These are phyloP conservation scores for Aureobasidium sp. DNA, from an alignment of 2,329 filamentous ascomycete genomes.

Conservation along the genomic window DNA sequence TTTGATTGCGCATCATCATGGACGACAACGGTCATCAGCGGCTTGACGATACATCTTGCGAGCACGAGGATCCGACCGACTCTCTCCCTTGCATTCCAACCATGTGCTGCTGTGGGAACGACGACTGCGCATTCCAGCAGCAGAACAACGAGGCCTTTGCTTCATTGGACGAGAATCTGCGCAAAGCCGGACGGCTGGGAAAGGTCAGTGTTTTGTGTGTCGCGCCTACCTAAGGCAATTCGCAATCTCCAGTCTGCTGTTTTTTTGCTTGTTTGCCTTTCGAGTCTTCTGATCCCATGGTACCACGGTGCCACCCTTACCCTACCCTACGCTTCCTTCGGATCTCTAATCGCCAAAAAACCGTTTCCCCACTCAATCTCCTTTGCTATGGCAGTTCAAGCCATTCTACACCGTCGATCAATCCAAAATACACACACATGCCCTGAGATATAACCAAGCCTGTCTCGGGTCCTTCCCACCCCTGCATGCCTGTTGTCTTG, in stretches of 20 bases:
- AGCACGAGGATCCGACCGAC: not conserved
- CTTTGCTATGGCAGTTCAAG: slow-evolving; percentile 16
- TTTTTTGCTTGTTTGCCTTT: not conserved
- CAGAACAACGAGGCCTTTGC: slow-evolving; percentile 74
- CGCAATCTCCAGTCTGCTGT: slow-evolving; percentile 4
- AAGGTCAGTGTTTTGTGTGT: slow-evolving; percentile 61
- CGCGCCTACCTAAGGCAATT: not conserved
- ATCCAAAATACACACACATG: slow-evolving; percentile 18
- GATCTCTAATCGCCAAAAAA: not conserved
- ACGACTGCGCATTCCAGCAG: slow-evolving; percentile 70
- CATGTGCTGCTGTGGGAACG: slow-evolving; percentile 76
- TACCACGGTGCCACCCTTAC: not conserved
- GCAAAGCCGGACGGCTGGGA: slow-evolving; percentile 77
- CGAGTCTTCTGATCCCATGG: not conserved
- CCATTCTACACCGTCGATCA: slow-evolving; percentile 14
- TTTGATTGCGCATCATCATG: slow-evolving; percentile 15
- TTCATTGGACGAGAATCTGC: slow-evolving; percentile 79
- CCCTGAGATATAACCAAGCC: slow-evolving; percentile 17
- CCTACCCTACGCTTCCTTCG: not conserved
- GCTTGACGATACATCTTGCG: slow-evolving; percentile 3
- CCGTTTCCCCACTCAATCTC: slow-evolving; percentile 15
- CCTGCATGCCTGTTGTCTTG: slow-evolving; percentile 3
- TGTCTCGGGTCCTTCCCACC: not conserved
- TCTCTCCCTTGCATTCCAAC: slow-evolving; percentile 15
- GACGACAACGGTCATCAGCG: slow-evolving; percentile 14